Conservation (phyloP, 768 basidiomycete species). For the Rossbeevera mucosa region DNA sequence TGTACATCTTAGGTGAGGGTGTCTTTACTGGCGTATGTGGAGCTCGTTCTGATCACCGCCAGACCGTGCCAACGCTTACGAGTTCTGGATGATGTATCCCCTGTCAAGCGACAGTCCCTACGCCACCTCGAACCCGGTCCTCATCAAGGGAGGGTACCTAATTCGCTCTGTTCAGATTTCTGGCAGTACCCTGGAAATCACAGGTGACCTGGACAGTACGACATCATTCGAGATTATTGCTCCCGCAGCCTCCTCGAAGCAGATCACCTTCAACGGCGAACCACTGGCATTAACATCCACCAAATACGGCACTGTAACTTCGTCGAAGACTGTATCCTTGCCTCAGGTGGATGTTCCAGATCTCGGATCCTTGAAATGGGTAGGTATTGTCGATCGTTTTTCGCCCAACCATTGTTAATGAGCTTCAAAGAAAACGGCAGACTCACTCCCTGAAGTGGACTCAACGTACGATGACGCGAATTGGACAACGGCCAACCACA, state of each 20-base stretch:
- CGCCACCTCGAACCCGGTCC: slow-evolving; percentile 40
- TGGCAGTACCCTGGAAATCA: slow-evolving; percentile 37
- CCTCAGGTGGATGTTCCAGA: slow-evolving; percentile 17
- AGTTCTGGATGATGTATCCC: slow-evolving; percentile 47
- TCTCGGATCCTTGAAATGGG: slow-evolving; percentile 21
- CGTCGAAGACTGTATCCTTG: slow-evolving; percentile 10
- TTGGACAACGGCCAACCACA: slow-evolving; percentile 43
- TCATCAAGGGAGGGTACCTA: slow-evolving; percentile 47
- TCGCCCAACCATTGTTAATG: slow-evolving; percentile 1
- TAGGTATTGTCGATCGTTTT: not conserved
- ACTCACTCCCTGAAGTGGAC: slow-evolving; percentile 35
- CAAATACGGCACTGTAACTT: slow-evolving; percentile 38
- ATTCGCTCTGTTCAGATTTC: slow-evolving; percentile 37
- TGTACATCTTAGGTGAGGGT: slow-evolving; percentile 43
- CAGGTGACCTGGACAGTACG: slow-evolving; percentile 43
- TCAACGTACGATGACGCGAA: slow-evolving; percentile 36
- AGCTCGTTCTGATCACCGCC: slow-evolving; percentile 1
- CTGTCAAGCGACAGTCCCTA: slow-evolving; percentile 22
- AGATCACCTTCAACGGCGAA: slow-evolving; percentile 42
- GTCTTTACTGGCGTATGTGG: not conserved
- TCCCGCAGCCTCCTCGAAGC: slow-evolving; percentile 35
- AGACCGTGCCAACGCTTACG: slow-evolving; percentile 48
- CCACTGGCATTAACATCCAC: slow-evolving; percentile 33
- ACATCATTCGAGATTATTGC: slow-evolving; percentile 45
- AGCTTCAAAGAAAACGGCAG: slow-evolving; percentile 17